phyloP scores from a whole-genome alignment of 129 eudicot genomes.

The Tagetes patula region DNA sequence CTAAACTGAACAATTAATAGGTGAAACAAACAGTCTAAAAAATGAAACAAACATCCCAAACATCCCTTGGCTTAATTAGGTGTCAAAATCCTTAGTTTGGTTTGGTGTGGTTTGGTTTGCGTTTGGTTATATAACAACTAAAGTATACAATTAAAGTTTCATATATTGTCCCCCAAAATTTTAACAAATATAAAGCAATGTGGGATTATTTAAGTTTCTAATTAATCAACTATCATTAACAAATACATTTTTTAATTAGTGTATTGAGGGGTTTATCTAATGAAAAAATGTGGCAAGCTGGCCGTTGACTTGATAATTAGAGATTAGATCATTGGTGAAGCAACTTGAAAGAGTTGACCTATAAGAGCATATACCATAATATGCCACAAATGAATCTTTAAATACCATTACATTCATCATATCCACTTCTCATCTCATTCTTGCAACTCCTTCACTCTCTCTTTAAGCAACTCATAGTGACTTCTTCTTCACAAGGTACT shows the following conservation, averaged over 20 bases:
- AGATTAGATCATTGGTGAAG: slow-evolving; percentile 17
- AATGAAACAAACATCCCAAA: no score
- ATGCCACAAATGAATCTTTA: slow-evolving; percentile 21
- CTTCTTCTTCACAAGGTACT: slow-evolving; percentile 29
- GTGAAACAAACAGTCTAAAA: no score
- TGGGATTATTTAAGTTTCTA: background rate
- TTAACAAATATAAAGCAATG: background rate
- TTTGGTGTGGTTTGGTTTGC: no score
- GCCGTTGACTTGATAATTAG: slow-evolving; percentile 10
- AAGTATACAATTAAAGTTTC: no score
- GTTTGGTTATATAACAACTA: no score
- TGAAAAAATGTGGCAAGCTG: slow-evolving; percentile 8
- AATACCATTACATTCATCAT: slow-evolving; percentile 7
- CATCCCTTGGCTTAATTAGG: no score
- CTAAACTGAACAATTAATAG: no score
- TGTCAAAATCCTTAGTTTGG: no score
- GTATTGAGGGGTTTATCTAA: background rate
- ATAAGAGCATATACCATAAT: slow-evolving; percentile 27
- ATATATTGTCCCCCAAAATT: background rate
- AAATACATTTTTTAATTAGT: background rate
- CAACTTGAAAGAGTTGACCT: slow-evolving; percentile 22
- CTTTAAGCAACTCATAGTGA: background rate
- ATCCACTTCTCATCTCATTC: slow-evolving; percentile 7
- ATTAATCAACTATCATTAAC: background rate
- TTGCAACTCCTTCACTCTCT: background rate